These are phyloP conservation scores for Austroboletus festivus DNA, from an alignment of 768 basidiomycete genomes.

Conservation along the genomic window DNA sequence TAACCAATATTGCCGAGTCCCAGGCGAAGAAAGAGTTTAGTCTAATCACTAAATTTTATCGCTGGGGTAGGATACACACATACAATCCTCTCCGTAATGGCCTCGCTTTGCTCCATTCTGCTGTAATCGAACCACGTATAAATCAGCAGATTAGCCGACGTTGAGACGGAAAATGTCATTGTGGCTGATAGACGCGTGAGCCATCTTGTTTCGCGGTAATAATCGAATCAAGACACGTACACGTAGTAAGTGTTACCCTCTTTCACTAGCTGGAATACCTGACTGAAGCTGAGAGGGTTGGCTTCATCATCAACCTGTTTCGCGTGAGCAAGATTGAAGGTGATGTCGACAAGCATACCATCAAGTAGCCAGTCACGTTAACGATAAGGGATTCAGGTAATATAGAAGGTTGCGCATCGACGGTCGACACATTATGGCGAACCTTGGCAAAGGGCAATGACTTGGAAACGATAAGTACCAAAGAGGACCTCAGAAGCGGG, in stretches of 20 bases:
- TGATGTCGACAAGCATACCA: slow-evolving; percentile 44
- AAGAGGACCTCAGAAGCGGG: not conserved
- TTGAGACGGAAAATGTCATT: slow-evolving; percentile 94
- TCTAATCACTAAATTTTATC: not conserved
- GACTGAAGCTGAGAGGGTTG: slow-evolving; percentile 87
- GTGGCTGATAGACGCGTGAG: slow-evolving; percentile 40
- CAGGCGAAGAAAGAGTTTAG: no score
- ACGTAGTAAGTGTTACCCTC: slow-evolving; percentile 79
- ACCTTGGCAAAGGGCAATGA: slow-evolving; percentile 79
- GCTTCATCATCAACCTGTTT: slow-evolving; percentile 73
- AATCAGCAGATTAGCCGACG: slow-evolving; percentile 32
- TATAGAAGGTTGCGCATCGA: slow-evolving; percentile 86
- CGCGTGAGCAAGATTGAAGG: slow-evolving; percentile 1
- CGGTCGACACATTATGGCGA: slow-evolving; percentile 77
- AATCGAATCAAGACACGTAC: slow-evolving; percentile 43
- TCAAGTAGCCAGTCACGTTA: slow-evolving; percentile 82
- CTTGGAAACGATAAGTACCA: slow-evolving; percentile 35
- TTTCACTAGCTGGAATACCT: slow-evolving; percentile 87
- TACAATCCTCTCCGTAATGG: no score
- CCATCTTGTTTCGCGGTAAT: slow-evolving; percentile 2
- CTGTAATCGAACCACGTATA: not conserved
- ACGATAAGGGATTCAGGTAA: slow-evolving; percentile 58
- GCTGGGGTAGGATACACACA: slow-evolving; percentile 14
- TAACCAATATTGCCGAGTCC: no score
- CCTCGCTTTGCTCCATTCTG: slow-evolving; percentile 7